Evolutionary conservation across 2,329 filamentous ascomycete genomes (phyloP).

Genomic region (Penicillium paneum): DNA sequence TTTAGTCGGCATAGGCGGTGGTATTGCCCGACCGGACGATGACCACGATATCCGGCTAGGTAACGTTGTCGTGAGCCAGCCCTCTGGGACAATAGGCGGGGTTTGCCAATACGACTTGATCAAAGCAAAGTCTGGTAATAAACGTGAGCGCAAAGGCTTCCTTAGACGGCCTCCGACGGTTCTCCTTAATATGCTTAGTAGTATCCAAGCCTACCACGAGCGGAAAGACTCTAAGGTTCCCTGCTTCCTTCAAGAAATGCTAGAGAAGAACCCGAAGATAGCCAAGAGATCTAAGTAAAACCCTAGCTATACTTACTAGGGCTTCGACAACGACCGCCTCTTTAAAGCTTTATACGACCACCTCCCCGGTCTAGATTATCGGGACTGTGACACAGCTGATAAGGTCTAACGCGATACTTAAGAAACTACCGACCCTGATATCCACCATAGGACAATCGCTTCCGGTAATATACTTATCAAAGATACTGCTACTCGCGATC

Average conservation of each 20-base stretch:
- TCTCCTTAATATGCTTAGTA: conserved; percentile 19
- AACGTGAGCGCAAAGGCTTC: conserved; percentile 11
- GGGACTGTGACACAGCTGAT: neutral
- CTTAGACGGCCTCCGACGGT: conserved; percentile 19
- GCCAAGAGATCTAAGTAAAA: conserved; percentile 2
- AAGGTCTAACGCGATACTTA: conserved; percentile 6
- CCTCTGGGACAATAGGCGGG: conserved; percentile 16
- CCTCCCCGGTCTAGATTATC: neutral
- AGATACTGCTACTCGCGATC: conserved; percentile 8
- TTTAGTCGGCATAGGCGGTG: conserved; percentile 27
- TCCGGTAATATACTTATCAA: conserved; percentile 27
- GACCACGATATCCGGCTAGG: conserved; percentile 27
- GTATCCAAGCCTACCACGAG: conserved; percentile 15
- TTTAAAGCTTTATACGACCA: neutral
- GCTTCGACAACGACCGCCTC: conserved; percentile 15
- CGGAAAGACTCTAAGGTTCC: conserved; percentile 1
- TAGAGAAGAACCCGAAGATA: neutral
- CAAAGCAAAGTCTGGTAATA: conserved; percentile 12
- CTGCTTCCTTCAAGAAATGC: neutral
- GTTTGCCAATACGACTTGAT: conserved; percentile 25
- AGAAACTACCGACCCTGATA: conserved; percentile 9
- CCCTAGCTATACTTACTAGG: conserved; percentile 11
- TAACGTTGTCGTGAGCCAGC: conserved; percentile 25
- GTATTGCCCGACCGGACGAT: conserved; percentile 12
- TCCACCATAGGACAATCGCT: conserved; percentile 28